phyloP scores from a whole-genome alignment of 139 green algal genomes.

The Dunaliella sp. region DNA sequence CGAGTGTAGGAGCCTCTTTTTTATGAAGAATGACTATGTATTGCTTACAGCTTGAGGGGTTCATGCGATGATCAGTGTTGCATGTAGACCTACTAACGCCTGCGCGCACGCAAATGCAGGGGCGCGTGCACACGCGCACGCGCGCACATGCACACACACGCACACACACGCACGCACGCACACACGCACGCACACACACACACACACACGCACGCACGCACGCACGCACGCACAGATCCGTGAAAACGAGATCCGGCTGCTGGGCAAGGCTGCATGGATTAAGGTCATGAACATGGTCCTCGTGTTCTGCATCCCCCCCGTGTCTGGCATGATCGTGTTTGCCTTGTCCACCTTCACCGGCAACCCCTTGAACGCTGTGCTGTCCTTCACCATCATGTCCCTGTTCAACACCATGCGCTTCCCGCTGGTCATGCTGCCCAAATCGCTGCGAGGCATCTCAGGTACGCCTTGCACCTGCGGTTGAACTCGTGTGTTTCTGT shows the following conservation, averaged over 20 bases:
- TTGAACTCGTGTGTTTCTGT: too few species aligned
- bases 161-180: too few species aligned
- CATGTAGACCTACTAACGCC: too few species aligned
- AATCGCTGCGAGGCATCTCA: constrained; percentile 58
- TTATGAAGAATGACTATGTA: too few species aligned
- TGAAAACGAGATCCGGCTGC: constrained; percentile 40
- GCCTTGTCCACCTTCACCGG: constrained; percentile 56
- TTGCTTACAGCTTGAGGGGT: too few species aligned
- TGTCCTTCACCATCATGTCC: constrained; percentile 69
- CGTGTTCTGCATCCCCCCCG: constrained; percentile 61
- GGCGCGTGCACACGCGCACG: too few species aligned
- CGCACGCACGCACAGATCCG: constrained; percentile 36
- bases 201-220: neutral
- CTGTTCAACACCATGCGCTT: constrained; percentile 83
- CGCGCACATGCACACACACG: too few species aligned
- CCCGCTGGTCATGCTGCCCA: constrained; percentile 76
- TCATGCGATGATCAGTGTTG: too few species aligned
- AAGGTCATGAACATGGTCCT: constrained; percentile 68
- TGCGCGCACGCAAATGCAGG: too few species aligned
- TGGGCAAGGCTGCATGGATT: constrained; percentile 42
- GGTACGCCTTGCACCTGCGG: too few species aligned
- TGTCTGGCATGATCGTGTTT: constrained; percentile 58
- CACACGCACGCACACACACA: neutral
- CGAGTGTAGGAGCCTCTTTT: too few species aligned
- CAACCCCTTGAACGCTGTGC: constrained; percentile 38